A percentile compares a stretch with the other conserved stretches of the same genome.
These are phyloP conservation scores for Canariomyces notabilis DNA, from an alignment of 2,329 filamentous ascomycete species.

Conservation along the genomic window DNA sequence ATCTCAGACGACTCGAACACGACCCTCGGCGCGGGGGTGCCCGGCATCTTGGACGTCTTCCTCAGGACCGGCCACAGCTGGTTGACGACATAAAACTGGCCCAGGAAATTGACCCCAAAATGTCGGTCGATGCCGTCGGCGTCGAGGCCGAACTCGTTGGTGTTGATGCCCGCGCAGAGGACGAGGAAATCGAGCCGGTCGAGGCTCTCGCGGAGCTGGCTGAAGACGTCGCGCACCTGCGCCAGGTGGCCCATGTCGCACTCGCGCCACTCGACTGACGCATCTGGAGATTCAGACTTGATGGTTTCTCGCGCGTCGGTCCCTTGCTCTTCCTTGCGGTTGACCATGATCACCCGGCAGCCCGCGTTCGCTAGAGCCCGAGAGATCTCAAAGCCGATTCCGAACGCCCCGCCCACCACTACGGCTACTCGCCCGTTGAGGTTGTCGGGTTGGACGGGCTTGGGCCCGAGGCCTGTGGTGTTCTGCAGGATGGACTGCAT, in stretches of 20 bases:
- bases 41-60: slow-evolving; percentile 35
- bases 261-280: slow-evolving; percentile 36
- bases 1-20: slow-evolving; percentile 39
- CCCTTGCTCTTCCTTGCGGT: slow-evolving; percentile 32
- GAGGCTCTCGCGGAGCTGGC: slow-evolving; percentile 30
- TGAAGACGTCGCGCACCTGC: slow-evolving; percentile 36
- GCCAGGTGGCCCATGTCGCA: slow-evolving; percentile 39
- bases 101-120: slow-evolving; percentile 42
- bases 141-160: slow-evolving; percentile 34
- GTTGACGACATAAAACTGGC: slow-evolving; percentile 40
- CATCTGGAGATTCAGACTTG: slow-evolving; percentile 26
- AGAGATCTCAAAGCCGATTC: slow-evolving; percentile 36
- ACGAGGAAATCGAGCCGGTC: slow-evolving; percentile 40
- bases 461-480: slow-evolving; percentile 32
- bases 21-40: slow-evolving; percentile 34
- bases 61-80: slow-evolving; percentile 38
- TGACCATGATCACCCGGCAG: slow-evolving; percentile 35
- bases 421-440: slow-evolving; percentile 34
- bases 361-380: slow-evolving; percentile 32
- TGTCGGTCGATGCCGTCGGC: slow-evolving; percentile 39
- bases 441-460: slow-evolving; percentile 31
- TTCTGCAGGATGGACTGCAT: slow-evolving; percentile 37
- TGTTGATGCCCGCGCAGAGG: slow-evolving; percentile 40
- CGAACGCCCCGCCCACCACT: slow-evolving; percentile 35
- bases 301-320: slow-evolving; percentile 28